Evolutionary conservation across 257 asterid species (phyloP).

Genomic region (Gentiana macrophylla): DNA sequence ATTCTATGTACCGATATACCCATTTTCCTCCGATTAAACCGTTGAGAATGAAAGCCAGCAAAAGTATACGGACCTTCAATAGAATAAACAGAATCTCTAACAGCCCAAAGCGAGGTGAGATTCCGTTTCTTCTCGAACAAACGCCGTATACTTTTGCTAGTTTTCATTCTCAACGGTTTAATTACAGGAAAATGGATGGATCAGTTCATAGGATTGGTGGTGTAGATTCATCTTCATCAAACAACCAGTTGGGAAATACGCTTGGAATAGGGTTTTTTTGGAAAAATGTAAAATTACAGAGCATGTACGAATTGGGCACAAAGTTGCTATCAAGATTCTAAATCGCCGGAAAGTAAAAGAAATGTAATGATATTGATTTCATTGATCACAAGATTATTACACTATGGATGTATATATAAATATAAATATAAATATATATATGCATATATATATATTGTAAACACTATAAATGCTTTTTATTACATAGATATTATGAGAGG

Average conservation of each 20-base stretch:
- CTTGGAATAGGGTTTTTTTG: slow-evolving; percentile 88
- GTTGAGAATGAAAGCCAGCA: too few species aligned
- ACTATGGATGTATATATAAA: too few species aligned
- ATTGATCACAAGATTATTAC: too few species aligned
- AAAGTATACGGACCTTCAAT: too few species aligned
- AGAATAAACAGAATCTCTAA: too few species aligned
- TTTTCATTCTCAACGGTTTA: neutral
- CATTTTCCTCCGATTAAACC: slow-evolving; percentile 37
- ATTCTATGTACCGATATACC: slow-evolving; percentile 51
- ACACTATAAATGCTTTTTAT: too few species aligned
- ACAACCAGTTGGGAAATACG: slow-evolving; percentile 89
- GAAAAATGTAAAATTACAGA: slow-evolving; percentile 79
- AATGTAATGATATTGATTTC: slow-evolving; percentile 18
- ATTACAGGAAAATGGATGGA: slow-evolving; percentile 62
- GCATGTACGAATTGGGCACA: slow-evolving; percentile 70
- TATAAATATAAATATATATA: too few species aligned
- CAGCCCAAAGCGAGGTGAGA: too few species aligned
- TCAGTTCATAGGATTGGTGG: slow-evolving; percentile 43
- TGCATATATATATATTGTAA: too few species aligned
- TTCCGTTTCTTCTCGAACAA: too few species aligned
- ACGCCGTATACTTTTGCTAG: too few species aligned
- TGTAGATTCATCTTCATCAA: slow-evolving; percentile 54
- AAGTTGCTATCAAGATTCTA: slow-evolving; percentile 89
- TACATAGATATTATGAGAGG: too few species aligned
- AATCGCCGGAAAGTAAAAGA: slow-evolving; percentile 55